These are phyloP conservation scores for Fraxinus baroniana DNA, from an alignment of 305 asterid species.

Conservation along the genomic window DNA sequence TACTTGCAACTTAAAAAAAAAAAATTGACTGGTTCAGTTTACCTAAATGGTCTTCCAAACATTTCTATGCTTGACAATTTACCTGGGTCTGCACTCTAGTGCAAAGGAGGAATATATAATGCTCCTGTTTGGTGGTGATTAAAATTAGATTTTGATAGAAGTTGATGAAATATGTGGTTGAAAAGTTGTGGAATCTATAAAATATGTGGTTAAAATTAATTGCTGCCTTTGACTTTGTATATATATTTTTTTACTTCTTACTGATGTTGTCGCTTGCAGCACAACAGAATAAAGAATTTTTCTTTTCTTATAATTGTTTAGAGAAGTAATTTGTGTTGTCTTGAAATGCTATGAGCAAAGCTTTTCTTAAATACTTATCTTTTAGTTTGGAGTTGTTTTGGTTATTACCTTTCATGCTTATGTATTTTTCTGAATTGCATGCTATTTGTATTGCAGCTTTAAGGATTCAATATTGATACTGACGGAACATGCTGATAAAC, in stretches of 20 bases:
- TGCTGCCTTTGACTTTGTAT: background rate
- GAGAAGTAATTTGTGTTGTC: background rate
- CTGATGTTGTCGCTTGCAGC: background rate
- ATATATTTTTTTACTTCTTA: background rate
- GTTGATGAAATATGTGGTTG: too few species aligned
- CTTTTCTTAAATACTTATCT: background rate
- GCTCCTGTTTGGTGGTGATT: too few species aligned
- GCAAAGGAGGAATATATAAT: background rate
- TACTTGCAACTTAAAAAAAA: background rate
- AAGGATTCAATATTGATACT: conserved; percentile 46
- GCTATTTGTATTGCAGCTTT: conserved; percentile 37
- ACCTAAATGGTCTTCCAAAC: background rate
- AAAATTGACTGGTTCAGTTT: background rate
- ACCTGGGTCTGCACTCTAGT: background rate
- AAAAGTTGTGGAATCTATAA: too few species aligned
- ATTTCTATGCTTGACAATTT: background rate
- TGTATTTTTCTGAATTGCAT: conserved; percentile 26
- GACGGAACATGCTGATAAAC: conserved; percentile 52
- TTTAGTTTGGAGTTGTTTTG: conserved; percentile 11
- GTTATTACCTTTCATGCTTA: background rate
- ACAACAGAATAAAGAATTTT: background rate
- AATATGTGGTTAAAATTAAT: too few species aligned
- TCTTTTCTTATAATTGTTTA: background rate
- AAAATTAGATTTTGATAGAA: too few species aligned
- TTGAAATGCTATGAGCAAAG: background rate